phyloP scores from a whole-genome alignment of 805 yeast genomes.

The Spathaspora boniae region DNA sequence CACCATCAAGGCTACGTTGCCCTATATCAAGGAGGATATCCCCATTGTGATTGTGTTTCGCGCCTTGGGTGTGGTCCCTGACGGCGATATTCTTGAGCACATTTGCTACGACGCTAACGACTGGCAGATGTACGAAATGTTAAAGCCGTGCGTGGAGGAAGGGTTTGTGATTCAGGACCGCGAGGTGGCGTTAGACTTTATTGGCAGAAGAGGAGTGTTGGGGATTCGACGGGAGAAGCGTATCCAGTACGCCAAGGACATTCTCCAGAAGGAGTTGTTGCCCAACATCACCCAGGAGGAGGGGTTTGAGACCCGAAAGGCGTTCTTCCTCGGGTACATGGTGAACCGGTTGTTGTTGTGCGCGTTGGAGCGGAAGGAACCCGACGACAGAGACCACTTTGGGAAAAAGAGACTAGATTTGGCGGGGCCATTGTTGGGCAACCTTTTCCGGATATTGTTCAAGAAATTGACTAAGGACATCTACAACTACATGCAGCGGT shows the following conservation, averaged over 20 bases:
- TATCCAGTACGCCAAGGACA: constrained; percentile 96
- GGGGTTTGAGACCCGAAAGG: constrained; percentile 95
- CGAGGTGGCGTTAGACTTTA: constrained; percentile 95
- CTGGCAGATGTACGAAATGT: constrained; percentile 99
- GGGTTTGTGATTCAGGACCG: constrained; percentile 98
- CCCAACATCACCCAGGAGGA: constrained; percentile 98
- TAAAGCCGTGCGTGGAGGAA: constrained; percentile 98
- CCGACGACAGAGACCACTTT: constrained; percentile 99
- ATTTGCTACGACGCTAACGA: constrained; percentile 96
- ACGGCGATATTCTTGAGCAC: constrained; percentile 97
- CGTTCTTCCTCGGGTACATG: constrained; percentile 96
- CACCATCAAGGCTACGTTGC: constrained; percentile 92
- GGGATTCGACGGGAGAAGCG: constrained; percentile 98
- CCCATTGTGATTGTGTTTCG: constrained; percentile 97
- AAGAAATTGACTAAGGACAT: constrained; percentile 95
- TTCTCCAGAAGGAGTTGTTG: constrained; percentile 89
- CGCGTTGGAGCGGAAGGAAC: constrained; percentile 96
- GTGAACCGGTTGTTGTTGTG: constrained; percentile 90
- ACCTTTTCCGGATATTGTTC: constrained; percentile 89
- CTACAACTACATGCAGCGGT: constrained; percentile 97
- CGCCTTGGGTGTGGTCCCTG: constrained; percentile 98
- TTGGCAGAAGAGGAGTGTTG: constrained; percentile 96
- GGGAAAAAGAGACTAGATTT: constrained; percentile 98
- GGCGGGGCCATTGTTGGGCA: constrained; percentile 97
- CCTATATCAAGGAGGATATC: constrained; percentile 93